Evolutionary conservation across 129 eudicot species (phyloP), one percentile per base, ranked within the genome.

Genomic region (Mikania micrantha): DNA sequence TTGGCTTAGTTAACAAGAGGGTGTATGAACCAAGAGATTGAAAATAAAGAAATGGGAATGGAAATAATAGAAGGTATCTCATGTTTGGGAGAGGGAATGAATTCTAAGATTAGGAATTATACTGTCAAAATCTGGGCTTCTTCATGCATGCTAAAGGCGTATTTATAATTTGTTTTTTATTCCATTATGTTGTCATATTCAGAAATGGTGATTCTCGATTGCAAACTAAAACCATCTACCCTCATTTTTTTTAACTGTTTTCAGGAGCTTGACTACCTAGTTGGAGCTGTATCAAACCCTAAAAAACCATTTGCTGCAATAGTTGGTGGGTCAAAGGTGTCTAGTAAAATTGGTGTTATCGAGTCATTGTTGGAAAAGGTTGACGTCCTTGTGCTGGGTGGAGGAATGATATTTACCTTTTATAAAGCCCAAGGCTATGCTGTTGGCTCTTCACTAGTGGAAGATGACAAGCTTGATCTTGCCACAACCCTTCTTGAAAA

Each of bases 291-390:
- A 21, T 60, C 97, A 42, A 87, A 85, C 53, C 97, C 97, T 29
- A 85, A 85, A 84, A 90, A 81, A 82, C 97, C 97, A 34, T 90
- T 90, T 79, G 97, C 97, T 58, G 97, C 97, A 10, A 90, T 87
- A n/a, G 97, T 90, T 75, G 97, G 97, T 64, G 97, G 95, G 17
- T 78, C 95, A 41, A 90, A 90, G 81, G 97, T 90, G 22, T 90
- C 97, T n/a, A 70, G 79, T 47, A 90, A 87, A 76, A 87, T 90
- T 64, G 95, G 95, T 60, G 97, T 90, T 36, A 87, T 90, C 1
- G 97, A 90, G 69, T 87, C 91, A 9, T 58, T 90, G 15, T 74
- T 90, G 61, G 77, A 53, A 8, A 90, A 90, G 85, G 93, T 85
- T 38, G 83, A 88, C 77, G 47, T 85, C 36, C 88, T 91, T 41